Conservation (phyloP, 495 filamentous ascomycete genomes). For the Penicillium maclennaniae region DNA sequence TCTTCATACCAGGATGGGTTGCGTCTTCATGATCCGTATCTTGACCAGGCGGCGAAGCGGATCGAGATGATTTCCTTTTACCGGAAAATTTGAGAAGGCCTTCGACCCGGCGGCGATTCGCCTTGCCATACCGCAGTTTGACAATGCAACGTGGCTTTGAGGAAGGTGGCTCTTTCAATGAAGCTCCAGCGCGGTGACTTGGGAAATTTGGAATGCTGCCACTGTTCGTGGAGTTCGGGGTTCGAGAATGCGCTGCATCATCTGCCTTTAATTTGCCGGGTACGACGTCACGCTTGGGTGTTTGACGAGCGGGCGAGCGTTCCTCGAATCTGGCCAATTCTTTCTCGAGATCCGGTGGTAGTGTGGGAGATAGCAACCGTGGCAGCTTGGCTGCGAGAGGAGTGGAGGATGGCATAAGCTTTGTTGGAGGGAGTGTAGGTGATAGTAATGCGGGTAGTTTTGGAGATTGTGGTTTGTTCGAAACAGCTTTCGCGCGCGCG, state of each 20-base stretch:
- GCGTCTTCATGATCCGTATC: conserved; percentile 24
- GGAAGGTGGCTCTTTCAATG: conserved; percentile 10
- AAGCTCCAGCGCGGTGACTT: neutral
- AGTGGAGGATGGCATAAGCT: conserved; percentile 1
- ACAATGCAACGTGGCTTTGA: conserved; percentile 24
- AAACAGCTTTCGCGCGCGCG: conserved; percentile 16
- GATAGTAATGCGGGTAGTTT: conserved; percentile 39
- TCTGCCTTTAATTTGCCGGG: conserved; percentile 8
- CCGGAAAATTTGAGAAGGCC: conserved; percentile 42
- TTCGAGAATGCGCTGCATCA: conserved; percentile 1
- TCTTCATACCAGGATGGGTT: conserved; percentile 15
- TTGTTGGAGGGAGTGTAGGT: conserved; percentile 39
- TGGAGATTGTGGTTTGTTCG: conserved; percentile 22
- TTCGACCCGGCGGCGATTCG: conserved; percentile 42
- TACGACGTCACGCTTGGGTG: conserved; percentile 14
- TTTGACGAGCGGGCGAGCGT: conserved; percentile 13
- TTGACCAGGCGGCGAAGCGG: conserved; percentile 25
- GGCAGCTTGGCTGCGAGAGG: conserved; percentile 9
- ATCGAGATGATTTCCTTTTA: conserved; percentile 32
- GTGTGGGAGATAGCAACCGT: conserved; percentile 23
- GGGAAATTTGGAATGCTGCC: conserved; percentile 8
- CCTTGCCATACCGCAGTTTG: conserved; percentile 39
- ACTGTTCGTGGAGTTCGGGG: conserved; percentile 6
- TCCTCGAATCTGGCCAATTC: conserved; percentile 38
- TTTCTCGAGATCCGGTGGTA: conserved; percentile 48